Conservation (phyloP, 768 basidiomycete species). For the Leucocoprinus birnbaumii region DNA sequence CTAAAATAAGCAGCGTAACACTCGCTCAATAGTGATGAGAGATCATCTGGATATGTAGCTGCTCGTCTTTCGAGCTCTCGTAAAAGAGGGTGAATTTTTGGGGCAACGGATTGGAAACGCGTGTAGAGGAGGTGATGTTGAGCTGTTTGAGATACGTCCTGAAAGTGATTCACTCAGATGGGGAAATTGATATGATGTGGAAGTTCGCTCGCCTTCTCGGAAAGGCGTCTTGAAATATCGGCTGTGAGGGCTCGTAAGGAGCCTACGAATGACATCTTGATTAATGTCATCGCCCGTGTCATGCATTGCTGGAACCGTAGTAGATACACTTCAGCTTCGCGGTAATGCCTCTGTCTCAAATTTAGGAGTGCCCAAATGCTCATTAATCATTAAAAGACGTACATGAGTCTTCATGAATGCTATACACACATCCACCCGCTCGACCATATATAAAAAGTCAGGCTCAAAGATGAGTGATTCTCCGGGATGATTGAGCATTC, state of each 20-base stretch:
- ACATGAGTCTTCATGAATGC: conserved; percentile 88
- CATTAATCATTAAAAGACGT: conserved; percentile 26
- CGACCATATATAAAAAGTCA: conserved; percentile 95
- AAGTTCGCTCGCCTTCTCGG: conserved; percentile 58
- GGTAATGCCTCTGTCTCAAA: conserved; percentile 71
- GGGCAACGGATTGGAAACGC: conserved; percentile 73
- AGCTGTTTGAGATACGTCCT: conserved; percentile 80
- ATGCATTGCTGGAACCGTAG: conserved; percentile 98
- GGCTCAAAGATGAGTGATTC: conserved; percentile 87
- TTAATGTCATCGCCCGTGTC: conserved; percentile 96
- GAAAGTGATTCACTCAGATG: neutral
- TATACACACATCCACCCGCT: conserved; percentile 91
- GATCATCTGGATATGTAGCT: conserved; percentile 75
- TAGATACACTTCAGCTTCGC: conserved; percentile 92
- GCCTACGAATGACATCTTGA: conserved; percentile 95
- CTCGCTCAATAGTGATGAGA: conserved; percentile 76
- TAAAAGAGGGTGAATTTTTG: conserved; percentile 73
- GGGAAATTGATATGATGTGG: neutral
- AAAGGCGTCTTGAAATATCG: conserved; percentile 73
- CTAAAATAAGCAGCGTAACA: conserved; percentile 86
- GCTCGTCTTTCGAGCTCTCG: conserved; percentile 84
- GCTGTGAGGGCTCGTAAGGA: conserved; percentile 74
- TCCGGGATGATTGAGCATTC: conserved; percentile 93
- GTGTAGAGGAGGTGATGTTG: conserved; percentile 87
- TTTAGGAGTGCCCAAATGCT: no score